These are phyloP conservation scores for Beauveria brongniartii DNA, from an alignment of 2,329 filamentous ascomycete species.

Conservation along the genomic window DNA sequence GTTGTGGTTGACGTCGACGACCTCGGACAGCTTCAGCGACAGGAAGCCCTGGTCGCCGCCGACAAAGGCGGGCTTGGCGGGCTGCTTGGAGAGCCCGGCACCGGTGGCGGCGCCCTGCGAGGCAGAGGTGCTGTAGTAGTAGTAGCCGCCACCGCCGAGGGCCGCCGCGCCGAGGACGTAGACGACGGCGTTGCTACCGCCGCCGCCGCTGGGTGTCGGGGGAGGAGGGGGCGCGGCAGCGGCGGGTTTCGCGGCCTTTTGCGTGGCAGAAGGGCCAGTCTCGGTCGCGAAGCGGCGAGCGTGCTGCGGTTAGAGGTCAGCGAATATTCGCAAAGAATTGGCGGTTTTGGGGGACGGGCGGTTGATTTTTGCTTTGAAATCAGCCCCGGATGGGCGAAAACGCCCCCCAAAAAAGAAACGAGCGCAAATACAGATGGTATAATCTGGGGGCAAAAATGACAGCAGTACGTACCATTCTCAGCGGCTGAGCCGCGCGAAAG, in stretches of 20 bases:
- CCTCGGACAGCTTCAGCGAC: constrained; percentile 67
- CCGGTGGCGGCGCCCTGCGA: constrained; percentile 36
- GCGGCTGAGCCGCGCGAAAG: constrained; percentile 55
- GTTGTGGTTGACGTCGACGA: constrained; percentile 84
- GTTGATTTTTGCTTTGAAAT: neutral
- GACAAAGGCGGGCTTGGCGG: constrained; percentile 51
- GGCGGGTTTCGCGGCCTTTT: constrained; percentile 27
- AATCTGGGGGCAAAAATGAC: neutral
- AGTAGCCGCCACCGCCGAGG: constrained; percentile 49
- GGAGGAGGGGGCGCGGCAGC: constrained; percentile 36
- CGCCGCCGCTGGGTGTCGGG: constrained; percentile 28
- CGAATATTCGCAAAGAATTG: constrained; percentile 8
- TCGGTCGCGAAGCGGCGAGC: constrained; percentile 63
- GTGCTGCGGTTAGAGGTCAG: constrained; percentile 34
- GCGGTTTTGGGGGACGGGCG: neutral
- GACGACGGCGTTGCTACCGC: constrained; percentile 50
- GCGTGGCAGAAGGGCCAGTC: constrained; percentile 14
- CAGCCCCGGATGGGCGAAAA: neutral
- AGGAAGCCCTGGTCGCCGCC: constrained; percentile 89
- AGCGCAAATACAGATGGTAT: neutral
- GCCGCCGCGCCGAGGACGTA: constrained; percentile 53
- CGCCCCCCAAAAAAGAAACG: neutral
- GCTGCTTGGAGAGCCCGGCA: constrained; percentile 23
- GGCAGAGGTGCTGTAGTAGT: constrained; percentile 36
- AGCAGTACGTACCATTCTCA: constrained; percentile 49